phyloP scores from a whole-genome alignment of 2,329 filamentous ascomycete species.

The Rhynchosporium graminicola region DNA sequence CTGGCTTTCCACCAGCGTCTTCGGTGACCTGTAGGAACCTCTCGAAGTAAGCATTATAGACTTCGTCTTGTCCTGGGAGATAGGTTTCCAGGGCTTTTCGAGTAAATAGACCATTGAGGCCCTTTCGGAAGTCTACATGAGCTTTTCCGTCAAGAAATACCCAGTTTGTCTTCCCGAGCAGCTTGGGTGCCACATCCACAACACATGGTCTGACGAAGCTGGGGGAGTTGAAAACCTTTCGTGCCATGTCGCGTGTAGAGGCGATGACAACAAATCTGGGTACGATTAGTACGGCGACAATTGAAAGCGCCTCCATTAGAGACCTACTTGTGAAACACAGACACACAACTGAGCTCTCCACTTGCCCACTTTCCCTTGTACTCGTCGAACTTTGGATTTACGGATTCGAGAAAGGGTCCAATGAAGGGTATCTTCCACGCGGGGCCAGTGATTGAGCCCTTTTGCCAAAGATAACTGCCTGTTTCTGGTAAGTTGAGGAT shows the following conservation, averaged over 20 bases:
- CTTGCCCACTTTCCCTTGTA: conserved; percentile 93
- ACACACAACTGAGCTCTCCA: conserved; percentile 91
- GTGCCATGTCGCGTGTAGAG: conserved; percentile 89
- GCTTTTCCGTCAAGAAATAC: conserved; percentile 94
- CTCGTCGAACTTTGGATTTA: conserved; percentile 87
- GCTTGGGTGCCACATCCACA: conserved; percentile 90
- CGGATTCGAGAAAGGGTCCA: conserved; percentile 90
- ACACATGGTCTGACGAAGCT: conserved; percentile 92
- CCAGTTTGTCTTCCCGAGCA: conserved; percentile 90
- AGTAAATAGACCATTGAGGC: conserved; percentile 91
- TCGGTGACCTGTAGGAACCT: conserved; percentile 75
- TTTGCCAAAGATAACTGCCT: conserved; percentile 76
- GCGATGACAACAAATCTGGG: conserved; percentile 95
- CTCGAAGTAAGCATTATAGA: conserved; percentile 85
- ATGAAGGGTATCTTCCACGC: conserved; percentile 81
- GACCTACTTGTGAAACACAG: conserved; percentile 95
- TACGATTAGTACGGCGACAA: neutral
- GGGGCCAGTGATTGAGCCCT: conserved; percentile 75
- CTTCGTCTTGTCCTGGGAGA: conserved; percentile 87
- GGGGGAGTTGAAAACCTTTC: conserved; percentile 96
- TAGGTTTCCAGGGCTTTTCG: conserved; percentile 84
- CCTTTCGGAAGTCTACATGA: conserved; percentile 96
- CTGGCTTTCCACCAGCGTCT: conserved; percentile 69
- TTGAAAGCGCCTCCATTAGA: neutral
- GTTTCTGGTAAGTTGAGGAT: conserved; percentile 17